These are phyloP conservation scores for Hemileccinum rubropunctum DNA, from an alignment of 768 basidiomycete genomes.

Conservation along the genomic window DNA sequence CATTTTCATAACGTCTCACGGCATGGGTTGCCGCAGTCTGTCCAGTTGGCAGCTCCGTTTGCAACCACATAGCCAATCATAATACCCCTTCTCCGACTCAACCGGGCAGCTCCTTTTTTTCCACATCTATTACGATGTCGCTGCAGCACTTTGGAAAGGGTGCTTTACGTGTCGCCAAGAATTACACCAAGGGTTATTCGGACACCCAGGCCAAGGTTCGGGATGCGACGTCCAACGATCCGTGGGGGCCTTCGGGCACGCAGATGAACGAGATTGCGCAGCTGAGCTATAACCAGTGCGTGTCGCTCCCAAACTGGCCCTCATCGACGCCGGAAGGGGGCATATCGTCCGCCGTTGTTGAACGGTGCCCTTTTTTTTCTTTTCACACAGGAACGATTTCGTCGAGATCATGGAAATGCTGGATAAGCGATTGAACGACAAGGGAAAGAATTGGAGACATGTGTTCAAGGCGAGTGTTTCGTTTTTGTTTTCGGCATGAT, in stretches of 20 bases:
- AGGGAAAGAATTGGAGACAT: constrained; percentile 99
- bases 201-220: constrained; percentile 94
- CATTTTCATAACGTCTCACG: not conserved
- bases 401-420: constrained; percentile 99
- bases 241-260: constrained; percentile 95
- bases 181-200: constrained; percentile 95
- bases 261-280: constrained; percentile 99
- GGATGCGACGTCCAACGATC: constrained; percentile 96
- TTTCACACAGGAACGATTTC: constrained; percentile 71
- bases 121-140: constrained; percentile 33
- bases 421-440: constrained; percentile 96
- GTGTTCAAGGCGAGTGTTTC: constrained; percentile 81
- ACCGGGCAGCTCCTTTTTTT: not conserved
- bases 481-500: too few relatives aligned
- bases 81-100: constrained; percentile 11
- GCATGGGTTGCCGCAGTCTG: constrained; percentile 10
- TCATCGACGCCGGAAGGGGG: not conserved
- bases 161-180: constrained; percentile 86
- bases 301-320: not conserved
- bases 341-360: not conserved
- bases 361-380: not conserved
- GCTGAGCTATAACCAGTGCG: constrained; percentile 94
- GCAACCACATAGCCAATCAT: constrained; percentile 12
- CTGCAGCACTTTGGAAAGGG: constrained; percentile 83
- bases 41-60: constrained; percentile 14